Conservation (phyloP, 2,329 filamentous ascomycete genomes). For the Pestalotiopsis sp. region DNA sequence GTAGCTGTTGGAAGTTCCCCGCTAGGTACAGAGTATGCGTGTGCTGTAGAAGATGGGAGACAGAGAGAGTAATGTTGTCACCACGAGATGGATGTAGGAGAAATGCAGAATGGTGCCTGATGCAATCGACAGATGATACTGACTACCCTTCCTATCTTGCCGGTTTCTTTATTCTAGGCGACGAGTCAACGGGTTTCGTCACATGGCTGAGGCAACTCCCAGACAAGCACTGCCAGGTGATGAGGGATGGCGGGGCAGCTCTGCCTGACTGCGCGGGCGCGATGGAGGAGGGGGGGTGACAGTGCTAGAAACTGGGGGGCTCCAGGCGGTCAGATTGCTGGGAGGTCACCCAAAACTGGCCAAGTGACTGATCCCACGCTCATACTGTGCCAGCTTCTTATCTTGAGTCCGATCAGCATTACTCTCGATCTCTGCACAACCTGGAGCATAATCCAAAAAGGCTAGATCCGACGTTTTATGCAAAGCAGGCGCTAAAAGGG, state of each 20-base stretch:
- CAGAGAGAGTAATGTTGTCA: not conserved
- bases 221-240: slow-evolving; percentile 7
- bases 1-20: not conserved
- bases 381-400: slow-evolving; percentile 1
- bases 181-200: slow-evolving; percentile 11
- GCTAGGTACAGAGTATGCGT: not conserved
- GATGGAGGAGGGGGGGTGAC: not conserved
- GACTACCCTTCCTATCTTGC: not conserved
- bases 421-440: not conserved
- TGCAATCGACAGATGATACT: slow-evolving; percentile 1
- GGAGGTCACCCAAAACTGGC: not conserved
- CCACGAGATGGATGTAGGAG: not conserved
- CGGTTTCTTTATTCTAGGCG: slow-evolving; percentile 4
- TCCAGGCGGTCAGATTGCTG: not conserved
- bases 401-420: slow-evolving; percentile 9
- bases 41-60: not conserved
- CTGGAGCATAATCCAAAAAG: not conserved
- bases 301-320: not conserved
- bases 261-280: not conserved
- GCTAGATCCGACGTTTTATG: not conserved
- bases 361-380: not conserved
- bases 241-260: slow-evolving; percentile 9
- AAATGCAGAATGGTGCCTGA: slow-evolving; percentile 4
- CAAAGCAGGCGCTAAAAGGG: not conserved
- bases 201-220: slow-evolving; percentile 12